Evolutionary conservation across 768 basidiomycete genomes (phyloP).

Genomic region (Mycena alexandri): DNA sequence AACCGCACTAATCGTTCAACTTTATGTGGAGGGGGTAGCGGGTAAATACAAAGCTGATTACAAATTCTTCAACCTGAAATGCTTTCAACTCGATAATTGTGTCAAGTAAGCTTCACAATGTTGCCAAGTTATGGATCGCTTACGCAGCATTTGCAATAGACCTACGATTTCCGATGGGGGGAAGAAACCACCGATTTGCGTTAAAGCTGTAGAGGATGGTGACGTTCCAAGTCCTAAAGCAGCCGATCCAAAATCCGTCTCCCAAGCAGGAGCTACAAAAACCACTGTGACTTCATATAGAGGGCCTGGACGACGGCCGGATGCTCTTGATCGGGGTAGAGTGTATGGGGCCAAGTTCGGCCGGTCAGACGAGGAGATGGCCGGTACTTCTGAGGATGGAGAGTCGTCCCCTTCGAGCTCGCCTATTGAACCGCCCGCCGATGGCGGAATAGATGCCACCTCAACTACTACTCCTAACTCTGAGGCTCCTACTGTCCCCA

Average conservation of each 20-base stretch:
- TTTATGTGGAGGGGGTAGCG: not conserved
- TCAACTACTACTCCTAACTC: not conserved
- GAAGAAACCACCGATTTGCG: not conserved
- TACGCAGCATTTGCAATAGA: not conserved
- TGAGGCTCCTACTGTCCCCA: too few species aligned
- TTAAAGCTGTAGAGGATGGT: not conserved
- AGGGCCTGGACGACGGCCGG: too few species aligned
- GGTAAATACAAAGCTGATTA: not conserved
- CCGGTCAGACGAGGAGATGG: not conserved
- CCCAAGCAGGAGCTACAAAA: too few species aligned
- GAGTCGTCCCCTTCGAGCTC: not conserved
- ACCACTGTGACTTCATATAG: too few species aligned
- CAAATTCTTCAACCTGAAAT: not conserved
- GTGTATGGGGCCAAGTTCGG: too few species aligned
- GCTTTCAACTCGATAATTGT: not conserved
- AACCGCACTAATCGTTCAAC: not conserved
- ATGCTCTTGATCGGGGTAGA: too few species aligned
- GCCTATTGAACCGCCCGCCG: not conserved
- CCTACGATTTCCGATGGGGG: too few species aligned
- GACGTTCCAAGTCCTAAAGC: not conserved
- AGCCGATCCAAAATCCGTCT: too few species aligned
- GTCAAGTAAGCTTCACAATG: not conserved
- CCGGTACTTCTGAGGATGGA: not conserved
- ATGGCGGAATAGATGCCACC: not conserved
- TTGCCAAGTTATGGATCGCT: not conserved